Percentiles rank a stretch among this genome's conserved stretches.
These are phyloP conservation scores for Musa balbisiana DNA, from an alignment of 202 grass and related monocot genomes.

Conservation along the genomic window DNA sequence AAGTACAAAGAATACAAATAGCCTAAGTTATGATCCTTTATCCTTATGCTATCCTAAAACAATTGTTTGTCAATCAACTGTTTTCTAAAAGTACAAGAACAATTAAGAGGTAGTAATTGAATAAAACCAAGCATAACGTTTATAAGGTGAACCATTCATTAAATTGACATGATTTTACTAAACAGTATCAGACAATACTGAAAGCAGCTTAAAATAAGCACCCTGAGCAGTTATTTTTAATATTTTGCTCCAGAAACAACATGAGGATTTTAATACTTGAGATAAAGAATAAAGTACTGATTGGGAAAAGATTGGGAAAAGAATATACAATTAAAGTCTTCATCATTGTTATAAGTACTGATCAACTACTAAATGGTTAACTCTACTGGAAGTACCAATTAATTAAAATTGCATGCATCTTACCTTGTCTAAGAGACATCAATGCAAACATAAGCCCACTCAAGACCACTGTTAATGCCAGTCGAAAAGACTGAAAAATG, in stretches of 20 bases:
- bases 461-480: conserved; percentile 73
- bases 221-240: background rate
- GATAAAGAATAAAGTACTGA: too few relatives aligned
- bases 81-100: background rate
- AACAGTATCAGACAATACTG: background rate
- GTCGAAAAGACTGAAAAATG: conserved; percentile 61
- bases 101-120: background rate
- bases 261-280: background rate
- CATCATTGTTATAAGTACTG: background rate
- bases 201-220: background rate
- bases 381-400: conserved; percentile 2
- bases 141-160: background rate
- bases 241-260: background rate
- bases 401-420: conserved; percentile 16
- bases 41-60: background rate
- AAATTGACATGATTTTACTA: background rate
- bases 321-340: background rate
- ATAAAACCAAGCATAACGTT: background rate
- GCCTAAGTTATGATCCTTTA: background rate
- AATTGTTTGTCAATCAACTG: background rate
- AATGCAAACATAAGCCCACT: conserved; percentile 67
- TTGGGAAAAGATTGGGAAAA: background rate
- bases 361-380: background rate
- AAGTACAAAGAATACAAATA: background rate
- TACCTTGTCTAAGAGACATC: conserved; percentile 83